Evolutionary conservation across 2,329 filamentous ascomycete genomes (phyloP).

Genomic region (Trichoderma simmonsii): DNA sequence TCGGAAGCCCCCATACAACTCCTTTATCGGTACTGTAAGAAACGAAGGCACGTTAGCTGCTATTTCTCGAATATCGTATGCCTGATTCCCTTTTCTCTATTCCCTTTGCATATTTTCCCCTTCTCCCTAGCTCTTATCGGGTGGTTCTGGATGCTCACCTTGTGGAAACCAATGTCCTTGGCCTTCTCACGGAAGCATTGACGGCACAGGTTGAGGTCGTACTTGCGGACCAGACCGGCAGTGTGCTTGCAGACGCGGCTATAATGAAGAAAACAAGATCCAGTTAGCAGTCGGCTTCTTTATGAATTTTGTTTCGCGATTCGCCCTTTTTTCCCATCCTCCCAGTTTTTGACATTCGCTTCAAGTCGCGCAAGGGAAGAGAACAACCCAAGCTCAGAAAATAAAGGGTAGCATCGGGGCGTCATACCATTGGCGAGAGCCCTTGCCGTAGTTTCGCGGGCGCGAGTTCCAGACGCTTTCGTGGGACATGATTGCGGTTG

Average conservation of each 20-base stretch:
- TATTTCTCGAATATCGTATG: not conserved
- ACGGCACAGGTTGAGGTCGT: constrained; percentile 88
- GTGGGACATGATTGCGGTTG: constrained; percentile 60
- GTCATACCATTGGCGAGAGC: constrained; percentile 84
- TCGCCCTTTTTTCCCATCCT: not conserved
- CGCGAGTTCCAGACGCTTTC: constrained; percentile 99
- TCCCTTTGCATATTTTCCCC: not conserved
- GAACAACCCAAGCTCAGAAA: not conserved
- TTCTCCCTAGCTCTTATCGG: not conserved
- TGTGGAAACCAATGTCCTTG: constrained; percentile 70
- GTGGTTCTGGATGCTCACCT: constrained; percentile 46
- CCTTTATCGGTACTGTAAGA: constrained; percentile 39
- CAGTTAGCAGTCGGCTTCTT: constrained; percentile 28
- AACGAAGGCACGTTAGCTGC: constrained; percentile 22
- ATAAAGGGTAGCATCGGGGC: constrained; percentile 1
- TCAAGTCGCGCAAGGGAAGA: not conserved
- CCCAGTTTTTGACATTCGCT: not conserved
- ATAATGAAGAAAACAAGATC: constrained; percentile 24
- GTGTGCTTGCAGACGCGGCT: constrained; percentile 80
- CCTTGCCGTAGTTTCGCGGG: constrained; percentile 96
- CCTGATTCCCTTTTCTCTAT: too few species aligned
- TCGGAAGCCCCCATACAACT: constrained; percentile 19
- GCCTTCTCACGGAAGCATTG: constrained; percentile 76
- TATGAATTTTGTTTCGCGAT: not conserved
- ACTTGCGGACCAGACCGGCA: constrained; percentile 99